These are phyloP conservation scores for Chrysosporium queenslandicum DNA, from an alignment of 2,329 filamentous ascomycete genomes.

Conservation along the genomic window DNA sequence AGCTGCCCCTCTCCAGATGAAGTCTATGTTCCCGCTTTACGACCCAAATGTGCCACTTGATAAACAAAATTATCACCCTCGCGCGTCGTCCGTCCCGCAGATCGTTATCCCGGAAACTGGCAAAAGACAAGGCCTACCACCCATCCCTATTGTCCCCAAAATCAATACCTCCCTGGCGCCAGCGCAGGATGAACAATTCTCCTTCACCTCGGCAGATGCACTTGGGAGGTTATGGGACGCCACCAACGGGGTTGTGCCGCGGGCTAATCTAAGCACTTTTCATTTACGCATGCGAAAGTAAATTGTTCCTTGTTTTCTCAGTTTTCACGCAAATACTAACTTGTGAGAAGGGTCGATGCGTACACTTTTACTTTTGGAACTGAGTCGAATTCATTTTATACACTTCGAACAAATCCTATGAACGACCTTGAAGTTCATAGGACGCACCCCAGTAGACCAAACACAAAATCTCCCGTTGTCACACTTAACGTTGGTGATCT, in stretches of 20 bases:
- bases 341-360: constrained; percentile 27
- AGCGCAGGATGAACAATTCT: constrained; percentile 6
- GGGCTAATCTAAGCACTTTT: constrained; percentile 27
- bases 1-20: constrained; percentile 28
- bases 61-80: constrained; percentile 32
- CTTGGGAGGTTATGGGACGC: constrained; percentile 37
- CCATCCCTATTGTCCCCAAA: constrained; percentile 34
- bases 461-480: constrained; percentile 36
- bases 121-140: constrained; percentile 20
- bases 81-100: constrained; percentile 14
- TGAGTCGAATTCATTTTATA: constrained; percentile 37
- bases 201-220: constrained; percentile 33
- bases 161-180: constrained; percentile 20
- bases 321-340: constrained; percentile 16
- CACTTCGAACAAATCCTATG: constrained; percentile 34
- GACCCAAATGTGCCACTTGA: constrained; percentile 30
- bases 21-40: constrained; percentile 39
- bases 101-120: not conserved
- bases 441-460: constrained; percentile 33
- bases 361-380: constrained; percentile 38
- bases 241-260: constrained; percentile 36
- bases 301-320: constrained; percentile 7
- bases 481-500: constrained; percentile 28
- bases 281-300: constrained; percentile 37
- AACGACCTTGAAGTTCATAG: constrained; percentile 36